A percentile compares a stretch with the other conserved stretches of the same genome.
phyloP scores from a whole-genome alignment of 441 rosid species.

The Capsella rubella region DNA sequence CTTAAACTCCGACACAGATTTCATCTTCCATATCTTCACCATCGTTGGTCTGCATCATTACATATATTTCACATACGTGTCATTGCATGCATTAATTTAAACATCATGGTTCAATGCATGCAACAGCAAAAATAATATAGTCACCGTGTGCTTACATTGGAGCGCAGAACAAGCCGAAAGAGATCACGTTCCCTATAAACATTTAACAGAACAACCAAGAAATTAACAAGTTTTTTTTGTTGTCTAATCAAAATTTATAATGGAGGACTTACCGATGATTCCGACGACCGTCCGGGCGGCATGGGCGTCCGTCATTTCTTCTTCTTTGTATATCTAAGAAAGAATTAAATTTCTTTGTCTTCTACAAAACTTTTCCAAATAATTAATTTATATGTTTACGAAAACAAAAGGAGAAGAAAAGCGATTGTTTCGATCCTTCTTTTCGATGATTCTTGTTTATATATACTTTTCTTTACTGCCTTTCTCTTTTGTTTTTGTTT shows the following conservation, averaged over 20 bases:
- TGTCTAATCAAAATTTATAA: neutral
- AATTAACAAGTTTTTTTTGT: neutral
- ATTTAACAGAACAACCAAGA: constrained; percentile 10
- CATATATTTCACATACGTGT: neutral
- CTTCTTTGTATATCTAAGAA: neutral
- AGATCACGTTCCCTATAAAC: constrained; percentile 47
- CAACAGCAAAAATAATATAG: neutral
- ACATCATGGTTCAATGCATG: neutral
- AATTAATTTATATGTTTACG: neutral
- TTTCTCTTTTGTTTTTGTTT: constrained; percentile 27
- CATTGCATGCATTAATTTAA: constrained; percentile 23
- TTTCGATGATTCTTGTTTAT: constrained; percentile 17
- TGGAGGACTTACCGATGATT: constrained; percentile 37
- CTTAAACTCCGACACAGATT: constrained; percentile 59
- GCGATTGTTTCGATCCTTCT: constrained; percentile 13
- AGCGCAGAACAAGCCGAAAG: constrained; percentile 47
- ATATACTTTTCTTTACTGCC: neutral
- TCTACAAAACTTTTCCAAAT: constrained; percentile 16
- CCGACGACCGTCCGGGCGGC: constrained; percentile 43
- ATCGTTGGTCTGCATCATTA: constrained; percentile 65
- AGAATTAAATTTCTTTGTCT: neutral
- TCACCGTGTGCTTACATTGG: constrained; percentile 41
- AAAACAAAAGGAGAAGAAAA: constrained; percentile 8
- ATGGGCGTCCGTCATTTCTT: constrained; percentile 38
- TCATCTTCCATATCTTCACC: constrained; percentile 52